These are phyloP conservation scores for Alternaria novae-zelandiae DNA, from an alignment of 2,329 filamentous ascomycete species.

Conservation along the genomic window DNA sequence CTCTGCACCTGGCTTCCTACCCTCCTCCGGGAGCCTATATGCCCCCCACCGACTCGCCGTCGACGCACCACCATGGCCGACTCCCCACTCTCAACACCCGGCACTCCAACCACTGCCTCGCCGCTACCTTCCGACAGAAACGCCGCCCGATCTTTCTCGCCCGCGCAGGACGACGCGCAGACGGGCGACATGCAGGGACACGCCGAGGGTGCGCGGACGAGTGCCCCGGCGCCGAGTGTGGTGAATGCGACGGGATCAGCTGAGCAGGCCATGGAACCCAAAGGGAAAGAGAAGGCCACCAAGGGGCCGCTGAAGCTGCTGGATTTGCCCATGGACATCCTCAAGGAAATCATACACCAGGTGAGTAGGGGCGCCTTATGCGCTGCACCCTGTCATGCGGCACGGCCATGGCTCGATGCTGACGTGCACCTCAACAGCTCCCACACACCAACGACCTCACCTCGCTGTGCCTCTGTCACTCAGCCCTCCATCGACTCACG, in stretches of 20 bases:
- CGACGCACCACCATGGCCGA: slow-evolving; percentile 41
- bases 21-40: slow-evolving; percentile 38
- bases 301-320: slow-evolving; percentile 69
- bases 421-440: slow-evolving; percentile 58
- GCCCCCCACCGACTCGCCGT: slow-evolving; percentile 29
- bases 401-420: slow-evolving; percentile 8
- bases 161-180: slow-evolving; percentile 32
- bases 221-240: slow-evolving; percentile 10
- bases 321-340: slow-evolving; percentile 77
- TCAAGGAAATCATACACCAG: slow-evolving; percentile 81
- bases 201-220: slow-evolving; percentile 18
- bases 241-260: slow-evolving; percentile 14
- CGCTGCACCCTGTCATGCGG: background rate
- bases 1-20: slow-evolving; percentile 19
- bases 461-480: slow-evolving; percentile 77
- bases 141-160: slow-evolving; percentile 22
- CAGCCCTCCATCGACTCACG: slow-evolving; percentile 74
- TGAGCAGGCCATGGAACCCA: slow-evolving; percentile 53
- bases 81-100: slow-evolving; percentile 38
- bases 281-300: slow-evolving; percentile 55
- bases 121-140: slow-evolving; percentile 37
- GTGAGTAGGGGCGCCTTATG: slow-evolving; percentile 51
- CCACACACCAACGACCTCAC: slow-evolving; percentile 84
- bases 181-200: slow-evolving; percentile 17
- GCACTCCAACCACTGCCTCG: slow-evolving; percentile 36